Percentiles rank a stretch among this genome's conserved stretches.
These are phyloP conservation scores for Coemansia sp. DNA, from an alignment of 192 early-diverging fungal genomes.

Conservation along the genomic window DNA sequence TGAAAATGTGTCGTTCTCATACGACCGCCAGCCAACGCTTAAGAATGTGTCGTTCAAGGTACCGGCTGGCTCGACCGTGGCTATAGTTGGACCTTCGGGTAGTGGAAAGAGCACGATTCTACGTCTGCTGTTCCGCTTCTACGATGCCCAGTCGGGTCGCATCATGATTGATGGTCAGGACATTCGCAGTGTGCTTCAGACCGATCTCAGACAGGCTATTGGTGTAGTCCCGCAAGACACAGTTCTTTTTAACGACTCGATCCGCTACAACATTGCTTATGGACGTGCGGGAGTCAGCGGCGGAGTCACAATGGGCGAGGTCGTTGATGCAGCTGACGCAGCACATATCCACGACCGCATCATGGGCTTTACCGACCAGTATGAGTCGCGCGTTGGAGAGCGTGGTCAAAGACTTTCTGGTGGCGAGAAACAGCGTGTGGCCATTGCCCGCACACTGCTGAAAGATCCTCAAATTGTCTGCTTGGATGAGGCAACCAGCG, in stretches of 20 bases:
- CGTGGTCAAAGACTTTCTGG: slow-evolving; percentile 85
- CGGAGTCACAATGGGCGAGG: slow-evolving; percentile 64
- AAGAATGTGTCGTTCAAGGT: slow-evolving; percentile 49
- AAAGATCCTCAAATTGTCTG: slow-evolving; percentile 87
- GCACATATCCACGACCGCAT: slow-evolving; percentile 80
- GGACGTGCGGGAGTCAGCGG: slow-evolving; percentile 51
- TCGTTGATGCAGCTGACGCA: slow-evolving; percentile 66
- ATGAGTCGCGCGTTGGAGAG: slow-evolving; percentile 87
- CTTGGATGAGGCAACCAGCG: slow-evolving; percentile 92
- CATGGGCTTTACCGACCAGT: slow-evolving; percentile 69
- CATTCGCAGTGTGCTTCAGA: slow-evolving; percentile 62
- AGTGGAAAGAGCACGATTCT: slow-evolving; percentile 77
- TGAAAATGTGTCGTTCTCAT: slow-evolving; percentile 64
- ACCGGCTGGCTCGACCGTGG: slow-evolving; percentile 43
- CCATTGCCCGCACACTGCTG: slow-evolving; percentile 89
- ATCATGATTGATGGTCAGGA: slow-evolving; percentile 83
- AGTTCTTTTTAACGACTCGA: slow-evolving; percentile 93
- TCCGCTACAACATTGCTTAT: slow-evolving; percentile 94
- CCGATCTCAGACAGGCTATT: slow-evolving; percentile 67
- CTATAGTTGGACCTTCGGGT: slow-evolving; percentile 53
- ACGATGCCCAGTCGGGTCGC: slow-evolving; percentile 77
- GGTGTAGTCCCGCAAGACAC: slow-evolving; percentile 96
- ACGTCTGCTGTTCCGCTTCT: slow-evolving; percentile 86
- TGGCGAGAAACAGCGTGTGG: slow-evolving; percentile 92
- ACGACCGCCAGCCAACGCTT: slow-evolving; percentile 55